Evolutionary conservation across 1,284 basidiomycete species (phyloP), one percentile per base, ranked within the genome.

Genomic region (Melampsora larici-populina): DNA sequence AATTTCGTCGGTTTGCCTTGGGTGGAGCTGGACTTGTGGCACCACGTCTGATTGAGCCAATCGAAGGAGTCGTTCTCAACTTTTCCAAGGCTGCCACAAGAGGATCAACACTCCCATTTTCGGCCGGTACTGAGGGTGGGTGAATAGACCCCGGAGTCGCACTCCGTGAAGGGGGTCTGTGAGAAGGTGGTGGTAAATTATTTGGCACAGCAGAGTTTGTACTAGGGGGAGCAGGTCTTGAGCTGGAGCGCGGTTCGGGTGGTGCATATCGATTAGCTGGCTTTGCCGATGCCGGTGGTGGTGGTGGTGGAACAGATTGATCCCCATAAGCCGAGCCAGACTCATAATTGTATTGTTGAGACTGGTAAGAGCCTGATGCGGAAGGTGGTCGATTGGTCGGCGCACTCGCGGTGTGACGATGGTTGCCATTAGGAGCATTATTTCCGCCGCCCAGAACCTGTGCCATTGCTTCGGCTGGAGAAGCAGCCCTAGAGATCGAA

Each of bases 391-490:
- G 46, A 2, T 43, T 63, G 21, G 62, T 36, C n/a, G 63, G 18
- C 9, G 55, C 55, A 58, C 55, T 58, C 26, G 55, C 21, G 49
- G 72, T 58, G 36, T 51, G 49, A 5, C 69, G 48, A 36, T 64
- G 70, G 64, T 46, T 8, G 46, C 40, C 33, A 49, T 64, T 72
- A 21, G 63, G 63, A 13, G 64, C 31, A 46, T 64, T 67, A 29
- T 55, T 64, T 26, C 51, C 46, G 40, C 51, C 58, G n/a, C 66
- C 74, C 18, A 76, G 46, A 66, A 69, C 74, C 68, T 76, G 74
- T 46, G 74, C 65, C 74, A 76, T 76, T 11, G 74, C 74, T 55
- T 76, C 74, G 36, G 74, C 74, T 43, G 74, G 74, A 36, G 74
- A 76, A 69, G 74, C 74, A 24, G 74, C 74, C 21, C 74, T 48